Conservation (phyloP, 495 filamentous ascomycete genomes). For the Xylaria bambusicola region DNA sequence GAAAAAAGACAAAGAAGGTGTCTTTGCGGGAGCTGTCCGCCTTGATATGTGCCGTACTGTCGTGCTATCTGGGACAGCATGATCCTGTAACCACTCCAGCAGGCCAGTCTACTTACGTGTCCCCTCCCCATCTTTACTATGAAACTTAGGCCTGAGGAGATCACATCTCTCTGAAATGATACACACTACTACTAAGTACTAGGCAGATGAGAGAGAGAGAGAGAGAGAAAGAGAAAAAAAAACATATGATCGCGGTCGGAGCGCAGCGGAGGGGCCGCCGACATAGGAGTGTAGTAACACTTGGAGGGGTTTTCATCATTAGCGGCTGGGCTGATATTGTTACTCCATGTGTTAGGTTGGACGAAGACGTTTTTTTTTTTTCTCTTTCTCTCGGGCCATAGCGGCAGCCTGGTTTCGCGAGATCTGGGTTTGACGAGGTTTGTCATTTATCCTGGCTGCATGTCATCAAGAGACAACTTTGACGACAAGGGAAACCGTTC, state of each 20-base stretch:
- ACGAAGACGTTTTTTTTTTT: not conserved
- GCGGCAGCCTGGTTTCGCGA: not conserved
- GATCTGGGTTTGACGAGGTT: constrained; percentile 3
- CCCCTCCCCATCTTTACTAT: constrained; percentile 11
- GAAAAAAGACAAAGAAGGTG: constrained; percentile 4
- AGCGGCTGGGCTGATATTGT: constrained; percentile 1
- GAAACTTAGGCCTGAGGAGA: constrained; percentile 13
- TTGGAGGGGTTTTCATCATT: not conserved
- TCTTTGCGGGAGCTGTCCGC: constrained; percentile 14
- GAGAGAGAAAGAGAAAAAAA: not conserved
- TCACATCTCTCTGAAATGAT: constrained; percentile 6
- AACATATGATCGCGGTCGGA: constrained; percentile 18
- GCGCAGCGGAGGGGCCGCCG: constrained; percentile 11
- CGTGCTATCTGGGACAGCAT: constrained; percentile 15
- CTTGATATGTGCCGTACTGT: constrained; percentile 16
- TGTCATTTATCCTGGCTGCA: not conserved
- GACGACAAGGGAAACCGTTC: not conserved
- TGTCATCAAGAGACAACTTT: not conserved
- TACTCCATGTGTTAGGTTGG: not conserved
- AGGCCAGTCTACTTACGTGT: constrained; percentile 9
- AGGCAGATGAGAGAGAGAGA: no score
- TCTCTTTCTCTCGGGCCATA: not conserved
- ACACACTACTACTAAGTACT: not conserved
- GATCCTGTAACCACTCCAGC: constrained; percentile 16
- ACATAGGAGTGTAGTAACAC: constrained; percentile 5